A percentile compares a stretch with the other conserved stretches of the same genome.
These are phyloP conservation scores for Talinum fruticosum DNA, from an alignment of 148 eudicot species.

Conservation along the genomic window DNA sequence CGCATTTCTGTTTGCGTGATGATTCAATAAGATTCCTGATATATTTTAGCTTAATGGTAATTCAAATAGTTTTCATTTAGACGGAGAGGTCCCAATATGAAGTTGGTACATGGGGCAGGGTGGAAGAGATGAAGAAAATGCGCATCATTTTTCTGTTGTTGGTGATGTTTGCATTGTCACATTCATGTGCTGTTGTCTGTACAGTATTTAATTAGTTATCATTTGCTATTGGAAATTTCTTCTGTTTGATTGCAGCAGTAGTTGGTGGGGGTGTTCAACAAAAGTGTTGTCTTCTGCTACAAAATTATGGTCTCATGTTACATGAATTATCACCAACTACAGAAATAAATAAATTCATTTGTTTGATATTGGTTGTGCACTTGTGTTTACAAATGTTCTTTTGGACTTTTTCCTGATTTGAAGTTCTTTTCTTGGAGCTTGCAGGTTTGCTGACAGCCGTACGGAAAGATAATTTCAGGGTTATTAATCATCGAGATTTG, in stretches of 20 bases:
- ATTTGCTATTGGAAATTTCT: constrained; percentile 6
- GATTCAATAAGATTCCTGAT: background rate
- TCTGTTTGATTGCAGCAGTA: background rate
- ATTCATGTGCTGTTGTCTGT: constrained; percentile 21
- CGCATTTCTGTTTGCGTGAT: background rate
- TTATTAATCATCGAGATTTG: constrained; percentile 66
- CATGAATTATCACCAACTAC: background rate
- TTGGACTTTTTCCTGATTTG: background rate
- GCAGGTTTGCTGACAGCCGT: constrained; percentile 90
- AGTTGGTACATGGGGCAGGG: constrained; percentile 11
- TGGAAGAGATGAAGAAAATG: background rate
- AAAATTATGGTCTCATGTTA: background rate
- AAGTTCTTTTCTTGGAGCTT: constrained; percentile 15
- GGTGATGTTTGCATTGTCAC: constrained; percentile 20
- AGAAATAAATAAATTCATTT: constrained; percentile 13
- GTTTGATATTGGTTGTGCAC: constrained; percentile 8
- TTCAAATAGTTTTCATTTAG: background rate
- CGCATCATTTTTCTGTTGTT: constrained; percentile 18
- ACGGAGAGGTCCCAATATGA: background rate
- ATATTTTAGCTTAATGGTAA: background rate
- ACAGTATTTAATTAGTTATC: constrained; percentile 18
- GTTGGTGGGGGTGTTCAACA: background rate
- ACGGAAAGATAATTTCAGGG: constrained; percentile 82
- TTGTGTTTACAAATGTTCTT: background rate
- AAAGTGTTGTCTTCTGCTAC: background rate